These are phyloP conservation scores for Emmonsiellopsis sp. DNA, from an alignment of 2,329 filamentous ascomycete species.

Conservation along the genomic window DNA sequence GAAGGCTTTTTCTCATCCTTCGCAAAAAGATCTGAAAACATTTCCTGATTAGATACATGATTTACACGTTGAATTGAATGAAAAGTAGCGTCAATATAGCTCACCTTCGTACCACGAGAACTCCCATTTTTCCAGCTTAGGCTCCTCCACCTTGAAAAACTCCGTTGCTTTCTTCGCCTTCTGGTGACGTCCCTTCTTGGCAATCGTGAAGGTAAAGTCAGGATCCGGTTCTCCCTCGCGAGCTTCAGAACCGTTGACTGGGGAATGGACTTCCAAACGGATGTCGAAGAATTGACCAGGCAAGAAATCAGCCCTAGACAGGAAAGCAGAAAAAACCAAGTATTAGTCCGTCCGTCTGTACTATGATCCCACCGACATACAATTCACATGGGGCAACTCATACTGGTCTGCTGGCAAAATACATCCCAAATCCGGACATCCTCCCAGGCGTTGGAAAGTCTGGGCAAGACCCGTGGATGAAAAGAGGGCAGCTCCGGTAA, in stretches of 20 bases:
- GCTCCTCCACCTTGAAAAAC: slow-evolving; percentile 63
- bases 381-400: slow-evolving; percentile 12
- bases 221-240: slow-evolving; percentile 59
- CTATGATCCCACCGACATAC: not conserved
- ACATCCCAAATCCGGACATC: slow-evolving; percentile 48
- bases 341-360: not conserved
- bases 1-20: slow-evolving; percentile 60
- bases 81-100: slow-evolving; percentile 5
- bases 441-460: slow-evolving; percentile 48
- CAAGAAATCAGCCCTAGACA: slow-evolving; percentile 61
- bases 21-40: slow-evolving; percentile 58
- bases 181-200: slow-evolving; percentile 46
- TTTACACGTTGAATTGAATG: not conserved
- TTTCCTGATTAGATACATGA: not conserved
- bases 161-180: slow-evolving; percentile 48
- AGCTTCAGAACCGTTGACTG: slow-evolving; percentile 73
- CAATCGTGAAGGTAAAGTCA: slow-evolving; percentile 66
- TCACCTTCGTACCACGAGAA: slow-evolving; percentile 73
- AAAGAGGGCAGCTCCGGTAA: slow-evolving; percentile 19
- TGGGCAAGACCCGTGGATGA: slow-evolving; percentile 32
- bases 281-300: slow-evolving; percentile 79
- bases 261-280: slow-evolving; percentile 71
- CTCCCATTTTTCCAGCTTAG: slow-evolving; percentile 68
- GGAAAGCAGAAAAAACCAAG: not conserved
- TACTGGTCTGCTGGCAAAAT: slow-evolving; percentile 52